Conservation (phyloP, 2,329 filamentous ascomycete genomes). For the Keithomyces neogunnii region DNA sequence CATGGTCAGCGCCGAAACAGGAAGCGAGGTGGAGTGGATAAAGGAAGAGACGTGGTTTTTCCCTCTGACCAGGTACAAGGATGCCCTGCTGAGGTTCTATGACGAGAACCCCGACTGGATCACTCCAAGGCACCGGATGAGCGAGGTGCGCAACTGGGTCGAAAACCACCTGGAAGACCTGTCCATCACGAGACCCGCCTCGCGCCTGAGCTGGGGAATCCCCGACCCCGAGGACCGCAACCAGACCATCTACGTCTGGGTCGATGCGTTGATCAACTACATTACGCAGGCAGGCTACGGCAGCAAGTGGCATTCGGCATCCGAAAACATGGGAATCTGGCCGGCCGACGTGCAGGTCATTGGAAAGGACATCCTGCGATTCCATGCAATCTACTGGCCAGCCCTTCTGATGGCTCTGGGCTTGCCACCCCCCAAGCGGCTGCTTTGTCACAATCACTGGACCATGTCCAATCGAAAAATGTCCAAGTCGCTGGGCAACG, state of each 20-base stretch:
- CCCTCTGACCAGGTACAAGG: conserved; percentile 71
- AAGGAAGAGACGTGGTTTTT: conserved; percentile 95
- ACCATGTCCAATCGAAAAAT: conserved; percentile 87
- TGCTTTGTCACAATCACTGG: conserved; percentile 93
- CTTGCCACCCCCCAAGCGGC: conserved; percentile 66
- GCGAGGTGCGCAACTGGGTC: conserved; percentile 72
- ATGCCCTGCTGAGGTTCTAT: conserved; percentile 75
- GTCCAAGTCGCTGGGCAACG: conserved; percentile 92
- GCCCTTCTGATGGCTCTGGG: conserved; percentile 86
- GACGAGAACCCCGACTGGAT: conserved; percentile 69
- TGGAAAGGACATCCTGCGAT: conserved; percentile 92
- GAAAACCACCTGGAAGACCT: conserved; percentile 72
- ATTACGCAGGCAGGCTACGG: conserved; percentile 75
- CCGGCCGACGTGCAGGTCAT: conserved; percentile 88
- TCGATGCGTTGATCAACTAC: conserved; percentile 94
- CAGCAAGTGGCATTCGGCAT: conserved; percentile 52
- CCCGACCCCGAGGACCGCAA: conserved; percentile 72
- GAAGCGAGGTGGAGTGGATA: conserved; percentile 89
- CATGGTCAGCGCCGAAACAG: conserved; percentile 78
- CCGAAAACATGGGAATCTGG: conserved; percentile 61
- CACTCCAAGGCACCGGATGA: conserved; percentile 62
- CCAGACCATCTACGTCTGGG: conserved; percentile 97
- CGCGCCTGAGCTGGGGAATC: conserved; percentile 80
- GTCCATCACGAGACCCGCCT: conserved; percentile 75
- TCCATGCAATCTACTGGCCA: conserved; percentile 98